Evolutionary conservation across 83 land plant species (phyloP), one percentile per base, ranked within the genome.

Genomic region (Isoetes engelmannii): DNA sequence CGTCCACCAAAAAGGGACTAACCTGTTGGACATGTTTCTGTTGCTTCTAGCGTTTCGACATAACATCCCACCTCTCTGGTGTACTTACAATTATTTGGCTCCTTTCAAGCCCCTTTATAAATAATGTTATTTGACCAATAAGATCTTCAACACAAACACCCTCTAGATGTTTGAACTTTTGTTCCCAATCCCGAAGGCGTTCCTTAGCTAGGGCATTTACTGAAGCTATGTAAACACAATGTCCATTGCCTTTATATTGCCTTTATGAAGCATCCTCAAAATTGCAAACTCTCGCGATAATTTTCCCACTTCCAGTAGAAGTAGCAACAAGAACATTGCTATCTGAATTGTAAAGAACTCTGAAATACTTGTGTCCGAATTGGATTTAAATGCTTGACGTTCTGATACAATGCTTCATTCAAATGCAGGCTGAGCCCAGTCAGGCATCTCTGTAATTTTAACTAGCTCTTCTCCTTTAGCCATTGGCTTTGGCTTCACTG

Each of bases 281-380:
- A 92, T 78, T 18, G 97, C 92, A 84, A 92, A 92, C 68, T 92
- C 97, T 5, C 92, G 88, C 86, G 50, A 88, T 92, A 41, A 92
- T 92, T 78, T 91, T 92, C 66, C 97, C 93, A 78, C 97, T 92
- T 3, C 97, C 97, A 41, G 97, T 92, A 46, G 97, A 93, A 15
- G 97, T 90, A 21, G 93, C 93, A 72, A 92, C 90, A 59, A 92
- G 61, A 19, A 88, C 93, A 82, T 92, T 92, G 72, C 86, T 93
- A 86, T 92, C 97, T 61, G 85, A 73, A 65, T 89, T 92, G 69
- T 92, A 92, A 53, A 92, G 65, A n/a, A 92, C 90, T 47, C 85
- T 83, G 69, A 92, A 92, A n/a, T n/a, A n/a, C n/a, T 79, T 92
- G 97, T 45, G 97, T 92, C 74, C 89, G 93, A 15, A 92, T 80